These are phyloP conservation scores for Amanita fuliginea DNA, from an alignment of 768 basidiomycete species.

Conservation along the genomic window DNA sequence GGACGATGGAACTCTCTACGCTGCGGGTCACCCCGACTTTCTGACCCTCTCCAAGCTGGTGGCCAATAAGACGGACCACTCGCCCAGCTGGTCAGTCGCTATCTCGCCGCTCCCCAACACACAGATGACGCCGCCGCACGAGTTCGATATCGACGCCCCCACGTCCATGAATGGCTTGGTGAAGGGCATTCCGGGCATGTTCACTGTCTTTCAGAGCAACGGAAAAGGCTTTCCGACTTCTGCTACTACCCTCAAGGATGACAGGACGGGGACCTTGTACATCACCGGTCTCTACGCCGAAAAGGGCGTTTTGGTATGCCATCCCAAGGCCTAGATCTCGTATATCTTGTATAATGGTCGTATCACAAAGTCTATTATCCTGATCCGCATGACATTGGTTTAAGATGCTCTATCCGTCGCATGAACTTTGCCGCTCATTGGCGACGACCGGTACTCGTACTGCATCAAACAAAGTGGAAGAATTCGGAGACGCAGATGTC, in stretches of 20 bases:
- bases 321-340: too few species aligned
- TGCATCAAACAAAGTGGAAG: too few species aligned
- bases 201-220: slow-evolving; percentile 66
- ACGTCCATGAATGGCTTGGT: slow-evolving; percentile 34
- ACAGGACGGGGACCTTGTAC: slow-evolving; percentile 35
- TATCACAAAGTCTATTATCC: too few species aligned
- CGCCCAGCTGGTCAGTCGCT: slow-evolving; percentile 52
- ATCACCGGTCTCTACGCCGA: slow-evolving; percentile 48
- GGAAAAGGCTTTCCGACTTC: slow-evolving; percentile 50
- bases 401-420: too few species aligned
- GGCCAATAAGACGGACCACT: slow-evolving; percentile 26
- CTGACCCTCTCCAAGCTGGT: slow-evolving; percentile 35
- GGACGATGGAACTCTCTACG: slow-evolving; percentile 33
- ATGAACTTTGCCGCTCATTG: too few species aligned
- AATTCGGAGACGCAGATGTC: too few species aligned
- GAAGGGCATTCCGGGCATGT: slow-evolving; percentile 23
- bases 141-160: slow-evolving; percentile 35
- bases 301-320: slow-evolving; percentile 41
- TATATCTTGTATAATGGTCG: too few species aligned
- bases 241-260: slow-evolving; percentile 41
- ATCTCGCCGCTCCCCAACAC: slow-evolving; percentile 20
- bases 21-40: slow-evolving; percentile 61
- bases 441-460: too few species aligned
- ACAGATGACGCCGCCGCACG: slow-evolving; percentile 4
- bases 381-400: too few species aligned